Percentiles rank a stretch among this genome's conserved stretches.
Evolutionary conservation across 352 stramenopile genomes (phyloP).

Genomic region (Globisporangium mamillatum): DNA sequence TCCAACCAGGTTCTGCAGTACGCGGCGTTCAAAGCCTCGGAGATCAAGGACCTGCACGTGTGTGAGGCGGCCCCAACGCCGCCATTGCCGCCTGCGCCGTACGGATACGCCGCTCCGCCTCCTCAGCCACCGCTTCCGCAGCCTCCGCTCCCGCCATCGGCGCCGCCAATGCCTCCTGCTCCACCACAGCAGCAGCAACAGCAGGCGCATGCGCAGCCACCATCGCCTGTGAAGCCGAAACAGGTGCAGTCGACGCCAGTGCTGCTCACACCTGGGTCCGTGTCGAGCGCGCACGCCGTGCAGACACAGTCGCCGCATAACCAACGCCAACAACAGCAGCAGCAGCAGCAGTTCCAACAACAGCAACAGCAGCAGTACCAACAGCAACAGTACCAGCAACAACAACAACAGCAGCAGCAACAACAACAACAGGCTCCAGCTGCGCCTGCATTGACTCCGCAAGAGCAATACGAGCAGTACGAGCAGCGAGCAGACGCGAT

Average conservation of each 20-base stretch:
- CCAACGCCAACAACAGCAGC: conserved; percentile 9
- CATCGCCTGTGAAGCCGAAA: conserved; percentile 12
- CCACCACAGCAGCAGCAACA: conserved; percentile 17
- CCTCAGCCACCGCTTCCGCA: conserved; percentile 13
- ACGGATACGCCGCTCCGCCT: conserved; percentile 14
- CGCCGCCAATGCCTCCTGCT: conserved; percentile 23
- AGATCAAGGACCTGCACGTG: conserved; percentile 87
- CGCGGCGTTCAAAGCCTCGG: conserved; percentile 76
- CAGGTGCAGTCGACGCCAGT: conserved; percentile 28
- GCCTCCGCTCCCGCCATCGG: conserved; percentile 17
- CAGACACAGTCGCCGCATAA: conserved; percentile 16
- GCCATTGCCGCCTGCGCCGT: conserved; percentile 9
- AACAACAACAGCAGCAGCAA: conserved; percentile 3
- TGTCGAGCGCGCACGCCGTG: conserved; percentile 32
- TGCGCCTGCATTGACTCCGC: conserved; percentile 3
- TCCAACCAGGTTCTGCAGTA: conserved; percentile 78
- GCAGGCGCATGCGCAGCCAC: conserved; percentile 9
- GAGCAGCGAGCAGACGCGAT: conserved; percentile 23
- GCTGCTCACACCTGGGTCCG: conserved; percentile 53
- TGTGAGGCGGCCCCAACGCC: conserved; percentile 61
- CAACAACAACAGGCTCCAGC: conserved; percentile 18
- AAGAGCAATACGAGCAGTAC: conserved; percentile 19
- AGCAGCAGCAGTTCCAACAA: conserved; percentile 10
- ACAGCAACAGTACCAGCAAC: not conserved
- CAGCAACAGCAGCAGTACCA: conserved; percentile 11